Evolutionary conservation across 1,139 yeast species (phyloP).

Genomic region (Petasospora fabianii): DNA sequence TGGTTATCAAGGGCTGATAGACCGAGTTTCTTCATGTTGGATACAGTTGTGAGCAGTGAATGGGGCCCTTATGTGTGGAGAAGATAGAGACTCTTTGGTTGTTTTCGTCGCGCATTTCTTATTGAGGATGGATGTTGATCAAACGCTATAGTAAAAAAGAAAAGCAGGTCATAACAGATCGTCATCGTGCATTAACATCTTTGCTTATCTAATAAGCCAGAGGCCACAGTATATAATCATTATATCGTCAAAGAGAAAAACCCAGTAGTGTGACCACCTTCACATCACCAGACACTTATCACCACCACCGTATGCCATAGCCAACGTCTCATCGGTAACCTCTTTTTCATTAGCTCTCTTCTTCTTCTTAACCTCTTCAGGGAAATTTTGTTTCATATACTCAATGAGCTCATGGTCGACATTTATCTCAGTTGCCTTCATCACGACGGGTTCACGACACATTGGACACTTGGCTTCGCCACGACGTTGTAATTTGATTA

Average conservation of each 20-base stretch:
- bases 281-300: slow-evolving; percentile 16
- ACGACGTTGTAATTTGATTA: slow-evolving; percentile 61
- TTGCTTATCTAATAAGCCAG: too few relatives aligned
- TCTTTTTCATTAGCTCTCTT: slow-evolving; percentile 58
- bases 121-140: too few relatives aligned
- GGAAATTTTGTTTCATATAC: slow-evolving; percentile 58
- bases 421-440: slow-evolving; percentile 55
- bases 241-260: too few relatives aligned
- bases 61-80: neutral
- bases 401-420: slow-evolving; percentile 53
- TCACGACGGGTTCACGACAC: slow-evolving; percentile 56
- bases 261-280: neutral
- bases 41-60: neutral
- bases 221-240: too few relatives aligned
- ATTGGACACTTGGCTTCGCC: slow-evolving; percentile 61
- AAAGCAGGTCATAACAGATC: too few relatives aligned
- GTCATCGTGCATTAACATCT: too few relatives aligned
- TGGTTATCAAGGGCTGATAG: slow-evolving; percentile 20
- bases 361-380: slow-evolving; percentile 61
- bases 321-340: slow-evolving; percentile 39
- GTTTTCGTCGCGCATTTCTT: too few relatives aligned
- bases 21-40: slow-evolving; percentile 23
- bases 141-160: too few relatives aligned
- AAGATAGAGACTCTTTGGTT: neutral
- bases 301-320: slow-evolving; percentile 24